Percentiles rank a stretch among this genome's conserved stretches.
phyloP scores from a whole-genome alignment of 75 land plant genomes.

The Sequoiadendron giganteum region DNA sequence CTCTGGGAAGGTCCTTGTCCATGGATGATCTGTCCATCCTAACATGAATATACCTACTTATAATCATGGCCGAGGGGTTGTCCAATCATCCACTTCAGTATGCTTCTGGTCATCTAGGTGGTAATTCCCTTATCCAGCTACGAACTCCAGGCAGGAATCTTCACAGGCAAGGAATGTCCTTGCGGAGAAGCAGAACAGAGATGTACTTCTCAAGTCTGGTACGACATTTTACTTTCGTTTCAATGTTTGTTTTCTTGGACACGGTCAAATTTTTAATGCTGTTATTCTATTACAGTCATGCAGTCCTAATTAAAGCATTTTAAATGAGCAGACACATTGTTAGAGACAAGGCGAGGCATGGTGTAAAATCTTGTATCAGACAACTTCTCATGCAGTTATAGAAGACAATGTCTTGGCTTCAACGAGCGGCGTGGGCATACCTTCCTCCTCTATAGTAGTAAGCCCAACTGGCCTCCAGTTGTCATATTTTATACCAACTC shows the following conservation, averaged over 20 bases:
- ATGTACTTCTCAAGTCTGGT: slow-evolving; percentile 34
- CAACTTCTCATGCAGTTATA: too few species aligned
- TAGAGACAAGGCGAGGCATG: not conserved
- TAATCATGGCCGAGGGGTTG: not conserved
- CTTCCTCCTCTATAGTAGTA: too few species aligned
- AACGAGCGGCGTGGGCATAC: not conserved
- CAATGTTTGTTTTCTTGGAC: too few species aligned
- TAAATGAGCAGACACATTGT: not conserved
- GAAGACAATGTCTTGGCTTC: too few species aligned
- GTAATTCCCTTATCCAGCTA: too few species aligned
- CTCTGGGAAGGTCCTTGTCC: too few species aligned
- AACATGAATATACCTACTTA: not conserved
- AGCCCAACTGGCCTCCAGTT: too few species aligned
- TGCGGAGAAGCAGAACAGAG: slow-evolving; percentile 25
- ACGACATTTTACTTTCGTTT: not conserved
- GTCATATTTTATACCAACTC: too few species aligned
- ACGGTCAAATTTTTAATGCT: too few species aligned
- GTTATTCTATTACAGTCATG: too few species aligned
- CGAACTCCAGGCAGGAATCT: not conserved
- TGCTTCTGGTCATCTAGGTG: not conserved
- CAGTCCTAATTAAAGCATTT: too few species aligned
- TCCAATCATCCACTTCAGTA: not conserved
- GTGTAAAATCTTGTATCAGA: not conserved
- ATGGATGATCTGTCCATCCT: too few species aligned
- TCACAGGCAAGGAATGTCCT: not conserved